These are phyloP conservation scores for Candida oleophila DNA, from an alignment of 805 yeast species.

Conservation along the genomic window DNA sequence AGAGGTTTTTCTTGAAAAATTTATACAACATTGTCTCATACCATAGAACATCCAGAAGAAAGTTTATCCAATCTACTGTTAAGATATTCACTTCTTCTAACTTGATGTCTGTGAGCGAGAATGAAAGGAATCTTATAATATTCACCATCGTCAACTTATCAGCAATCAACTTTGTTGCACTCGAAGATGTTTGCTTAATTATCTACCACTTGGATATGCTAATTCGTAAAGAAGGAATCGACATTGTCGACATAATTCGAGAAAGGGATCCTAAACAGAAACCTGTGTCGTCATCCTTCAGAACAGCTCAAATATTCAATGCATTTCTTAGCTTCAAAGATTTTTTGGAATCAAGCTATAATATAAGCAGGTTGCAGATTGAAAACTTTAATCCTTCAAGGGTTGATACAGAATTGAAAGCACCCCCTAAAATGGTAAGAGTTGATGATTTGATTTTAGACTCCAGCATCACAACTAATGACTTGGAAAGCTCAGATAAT, in stretches of 20 bases:
- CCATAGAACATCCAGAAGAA: slow-evolving; percentile 39
- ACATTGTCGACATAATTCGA: slow-evolving; percentile 23
- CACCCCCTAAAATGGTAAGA: slow-evolving; percentile 19
- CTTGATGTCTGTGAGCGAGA: background rate
- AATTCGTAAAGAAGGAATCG: slow-evolving; percentile 41
- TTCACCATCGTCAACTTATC: slow-evolving; percentile 40
- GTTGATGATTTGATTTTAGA: slow-evolving; percentile 9
- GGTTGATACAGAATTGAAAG: slow-evolving; percentile 32
- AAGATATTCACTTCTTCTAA: slow-evolving; percentile 11
- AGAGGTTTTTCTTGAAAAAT: slow-evolving; percentile 31
- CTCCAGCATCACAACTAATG: slow-evolving; percentile 2
- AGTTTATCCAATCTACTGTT: slow-evolving; percentile 31
- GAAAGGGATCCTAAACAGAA: background rate
- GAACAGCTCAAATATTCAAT: slow-evolving; percentile 10
- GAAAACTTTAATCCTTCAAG: slow-evolving; percentile 27
- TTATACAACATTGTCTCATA: slow-evolving; percentile 45
- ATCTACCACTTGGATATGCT: slow-evolving; percentile 44
- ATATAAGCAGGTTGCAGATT: slow-evolving; percentile 20
- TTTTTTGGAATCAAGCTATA: slow-evolving; percentile 18
- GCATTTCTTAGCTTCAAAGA: slow-evolving; percentile 18
- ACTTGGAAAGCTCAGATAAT: background rate
- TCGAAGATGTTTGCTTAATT: slow-evolving; percentile 53
- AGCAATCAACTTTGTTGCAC: slow-evolving; percentile 33
- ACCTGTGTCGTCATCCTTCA: background rate
- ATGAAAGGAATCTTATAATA: slow-evolving; percentile 18